Evolutionary conservation across 2,329 filamentous ascomycete genomes (phyloP).

Genomic region (Sarocladiaceae sp.): DNA sequence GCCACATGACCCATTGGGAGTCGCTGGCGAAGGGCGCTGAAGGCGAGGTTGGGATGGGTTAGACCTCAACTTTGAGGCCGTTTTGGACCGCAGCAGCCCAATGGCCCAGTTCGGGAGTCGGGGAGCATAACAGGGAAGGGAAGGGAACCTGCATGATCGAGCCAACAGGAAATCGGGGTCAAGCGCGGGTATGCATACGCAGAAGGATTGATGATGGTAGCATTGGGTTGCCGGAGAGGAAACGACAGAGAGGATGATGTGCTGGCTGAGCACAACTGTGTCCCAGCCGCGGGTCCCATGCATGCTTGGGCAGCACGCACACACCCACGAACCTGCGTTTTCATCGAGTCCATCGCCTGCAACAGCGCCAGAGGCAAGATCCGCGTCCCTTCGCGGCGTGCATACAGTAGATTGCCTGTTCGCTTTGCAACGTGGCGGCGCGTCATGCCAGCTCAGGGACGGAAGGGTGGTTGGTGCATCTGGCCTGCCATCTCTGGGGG

Average conservation of each 20-base stretch:
- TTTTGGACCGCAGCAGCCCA: too few relatives aligned
- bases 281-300: slow-evolving; percentile 3
- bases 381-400: slow-evolving; percentile 3
- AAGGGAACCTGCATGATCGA: background rate
- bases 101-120: too few relatives aligned
- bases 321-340: slow-evolving; percentile 6
- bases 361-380: background rate
- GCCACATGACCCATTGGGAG: too few relatives aligned
- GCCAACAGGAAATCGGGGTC: slow-evolving; percentile 6
- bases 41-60: too few relatives aligned
- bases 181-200: slow-evolving; percentile 5
- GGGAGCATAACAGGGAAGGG: too few relatives aligned
- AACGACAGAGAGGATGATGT: too few relatives aligned
- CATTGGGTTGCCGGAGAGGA: slow-evolving; percentile 7
- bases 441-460: too few relatives aligned
- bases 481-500: too few relatives aligned
- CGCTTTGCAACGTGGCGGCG: slow-evolving; percentile 9
- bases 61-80: too few relatives aligned
- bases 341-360: slow-evolving; percentile 1
- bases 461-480: too few relatives aligned
- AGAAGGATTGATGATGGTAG: background rate
- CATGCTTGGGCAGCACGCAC: slow-evolving; percentile 1
- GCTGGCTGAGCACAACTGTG: background rate
- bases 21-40: too few relatives aligned
- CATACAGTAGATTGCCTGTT: background rate